Evolutionary conservation across 805 yeast species (phyloP).

Genomic region (Myxozyma vanderwaltii): DNA sequence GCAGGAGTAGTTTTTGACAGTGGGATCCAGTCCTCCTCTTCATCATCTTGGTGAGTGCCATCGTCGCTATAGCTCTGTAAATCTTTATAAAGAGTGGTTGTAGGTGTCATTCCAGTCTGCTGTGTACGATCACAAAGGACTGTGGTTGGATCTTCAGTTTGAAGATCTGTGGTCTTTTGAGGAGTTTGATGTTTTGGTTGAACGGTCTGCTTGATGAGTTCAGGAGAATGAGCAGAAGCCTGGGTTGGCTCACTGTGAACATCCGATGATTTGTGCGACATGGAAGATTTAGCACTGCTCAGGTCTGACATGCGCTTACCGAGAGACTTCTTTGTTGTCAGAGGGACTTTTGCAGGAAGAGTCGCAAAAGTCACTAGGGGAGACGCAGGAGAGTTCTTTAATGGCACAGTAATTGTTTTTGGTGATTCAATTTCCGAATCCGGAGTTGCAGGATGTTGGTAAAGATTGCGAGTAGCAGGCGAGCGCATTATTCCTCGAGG

Average conservation of each 20-base stretch:
- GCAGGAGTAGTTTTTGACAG: slow-evolving; percentile 31
- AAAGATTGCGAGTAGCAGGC: slow-evolving; percentile 2
- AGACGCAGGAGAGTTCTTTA: slow-evolving; percentile 7
- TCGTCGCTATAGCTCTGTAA: slow-evolving; percentile 11
- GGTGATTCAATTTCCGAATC: not conserved
- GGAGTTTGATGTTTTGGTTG: not conserved
- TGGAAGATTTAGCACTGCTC: slow-evolving; percentile 15
- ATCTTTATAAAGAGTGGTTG: slow-evolving; percentile 9
- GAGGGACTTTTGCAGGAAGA: slow-evolving; percentile 29
- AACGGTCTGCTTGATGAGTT: not conserved
- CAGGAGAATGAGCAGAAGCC: not conserved
- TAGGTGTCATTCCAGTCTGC: slow-evolving; percentile 3
- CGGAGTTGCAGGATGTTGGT: not conserved
- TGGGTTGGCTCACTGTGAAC: not conserved
- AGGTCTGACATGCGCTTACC: slow-evolving; percentile 9
- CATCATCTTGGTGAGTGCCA: slow-evolving; percentile 7
- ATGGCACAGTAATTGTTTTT: slow-evolving; percentile 11
- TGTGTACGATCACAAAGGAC: not conserved
- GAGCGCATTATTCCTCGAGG: slow-evolving; percentile 6
- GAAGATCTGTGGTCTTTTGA: not conserved
- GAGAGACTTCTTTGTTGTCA: slow-evolving; percentile 28
- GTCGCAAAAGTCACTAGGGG: slow-evolving; percentile 20
- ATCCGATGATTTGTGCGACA: slow-evolving; percentile 8
- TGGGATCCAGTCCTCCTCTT: slow-evolving; percentile 37
- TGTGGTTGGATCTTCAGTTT: not conserved